Conservation (phyloP, 805 yeast species). For the Starmerella stigmatis region DNA sequence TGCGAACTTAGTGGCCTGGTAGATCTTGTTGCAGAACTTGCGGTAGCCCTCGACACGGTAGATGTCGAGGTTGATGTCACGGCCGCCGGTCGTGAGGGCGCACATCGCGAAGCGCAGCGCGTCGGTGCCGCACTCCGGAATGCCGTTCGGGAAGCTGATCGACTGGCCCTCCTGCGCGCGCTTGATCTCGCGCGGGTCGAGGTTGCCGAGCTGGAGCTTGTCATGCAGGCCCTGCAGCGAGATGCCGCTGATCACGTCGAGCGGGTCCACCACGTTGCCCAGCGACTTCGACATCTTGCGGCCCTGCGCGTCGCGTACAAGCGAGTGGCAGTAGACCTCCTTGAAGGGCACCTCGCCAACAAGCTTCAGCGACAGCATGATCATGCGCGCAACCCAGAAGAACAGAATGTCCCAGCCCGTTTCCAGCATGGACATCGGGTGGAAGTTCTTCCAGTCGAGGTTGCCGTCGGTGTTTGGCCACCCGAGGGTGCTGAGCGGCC, state of each 20-base stretch:
- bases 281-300: constrained; percentile 95
- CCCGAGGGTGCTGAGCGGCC: constrained; percentile 95
- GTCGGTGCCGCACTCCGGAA: constrained; percentile 98
- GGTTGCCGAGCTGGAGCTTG: constrained; percentile 67
- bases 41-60: constrained; percentile 97
- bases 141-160: constrained; percentile 87
- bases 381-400: constrained; percentile 99
- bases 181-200: constrained; percentile 78
- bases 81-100: constrained; percentile 97
- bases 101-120: constrained; percentile 96
- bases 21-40: constrained; percentile 98
- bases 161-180: constrained; percentile 83
- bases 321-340: constrained; percentile 96
- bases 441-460: constrained; percentile 60
- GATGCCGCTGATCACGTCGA: constrained; percentile 86
- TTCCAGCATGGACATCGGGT: constrained; percentile 88
- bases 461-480: constrained; percentile 65
- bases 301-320: constrained; percentile 98
- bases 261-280: constrained; percentile 94
- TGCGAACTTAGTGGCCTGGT: constrained; percentile 96
- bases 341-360: constrained; percentile 87
- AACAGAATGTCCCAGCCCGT: constrained; percentile 99
- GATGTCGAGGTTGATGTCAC: constrained; percentile 93
- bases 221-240: constrained; percentile 68
- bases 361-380: constrained; percentile 76